These are phyloP conservation scores for Nothomitra cinnamomea DNA, from an alignment of 2,329 filamentous ascomycete genomes.

Conservation along the genomic window DNA sequence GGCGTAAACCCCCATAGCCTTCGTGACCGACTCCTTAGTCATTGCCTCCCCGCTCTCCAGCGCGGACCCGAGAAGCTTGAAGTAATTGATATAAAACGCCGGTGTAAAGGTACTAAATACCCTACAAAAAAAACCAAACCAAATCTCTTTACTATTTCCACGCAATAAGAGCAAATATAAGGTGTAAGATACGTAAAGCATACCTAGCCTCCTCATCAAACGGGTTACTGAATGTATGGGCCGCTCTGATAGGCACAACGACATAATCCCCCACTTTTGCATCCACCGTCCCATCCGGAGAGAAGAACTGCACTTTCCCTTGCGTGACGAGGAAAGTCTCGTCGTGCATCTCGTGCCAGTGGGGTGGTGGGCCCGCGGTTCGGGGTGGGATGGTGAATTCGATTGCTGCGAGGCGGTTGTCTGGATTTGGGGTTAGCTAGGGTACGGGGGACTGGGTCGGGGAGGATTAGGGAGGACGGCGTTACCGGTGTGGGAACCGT, in stretches of 20 bases:
- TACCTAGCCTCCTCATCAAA: constrained; percentile 33
- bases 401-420: constrained; percentile 35
- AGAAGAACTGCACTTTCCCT: constrained; percentile 34
- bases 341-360: constrained; percentile 42
- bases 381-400: constrained; percentile 34
- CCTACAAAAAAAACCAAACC: too few species aligned
- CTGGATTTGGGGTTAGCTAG: constrained; percentile 19
- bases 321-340: constrained; percentile 38
- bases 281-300: constrained; percentile 28
- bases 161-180: too few species aligned
- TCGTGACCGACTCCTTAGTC: constrained; percentile 30
- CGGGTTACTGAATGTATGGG: constrained; percentile 39
- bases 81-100: constrained; percentile 40
- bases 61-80: constrained; percentile 32
- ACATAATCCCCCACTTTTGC: constrained; percentile 36
- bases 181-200: too few species aligned
- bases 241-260: constrained; percentile 34
- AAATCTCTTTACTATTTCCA: too few species aligned
- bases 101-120: constrained; percentile 41
- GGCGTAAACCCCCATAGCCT: constrained; percentile 33
- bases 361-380: constrained; percentile 22
- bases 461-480: constrained; percentile 41
- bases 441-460: constrained; percentile 37
- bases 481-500: constrained; percentile 22
- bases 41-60: constrained; percentile 27